Base-by-base conservation (phyloP, 768 basidiomycete genomes). In the Tylopilus balloui region DNA sequence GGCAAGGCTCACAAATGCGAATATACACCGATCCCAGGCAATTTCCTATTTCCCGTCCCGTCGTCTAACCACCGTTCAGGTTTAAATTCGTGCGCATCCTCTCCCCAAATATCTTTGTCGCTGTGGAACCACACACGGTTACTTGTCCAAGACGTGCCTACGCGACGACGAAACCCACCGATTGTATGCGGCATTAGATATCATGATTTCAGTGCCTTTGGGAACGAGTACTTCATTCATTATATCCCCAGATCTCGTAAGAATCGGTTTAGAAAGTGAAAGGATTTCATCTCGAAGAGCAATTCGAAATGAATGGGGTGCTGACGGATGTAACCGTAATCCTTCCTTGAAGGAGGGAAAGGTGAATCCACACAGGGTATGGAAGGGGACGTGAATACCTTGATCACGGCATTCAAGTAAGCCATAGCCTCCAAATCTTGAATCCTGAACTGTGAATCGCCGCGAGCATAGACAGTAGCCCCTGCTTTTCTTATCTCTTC, bases 121-220 rank as follows among this genome's bases (percentile, higher is more conserved):
- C 56, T 56, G 39, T 32, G 25, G 34, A 10, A 19, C 12, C 47
- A 29, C 21, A 4, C 11, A 27, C 8, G 20, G n/a, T 42, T 13
- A 34, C 4, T 11, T n/a, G n/a, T 28, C n/a, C 13, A 27, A 17
- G 27, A 25, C 17, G 7, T n/a, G 13, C 5, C 9, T 1, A 23
- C 14, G 32, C 8, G 17, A 39, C 9, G 11, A 21, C 5, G 37
- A 6, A 19, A 44, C 58, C 31, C 37, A 79, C 82, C 80, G 73
- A 52, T 83, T 78, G 51, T 82, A 82, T 1, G 72, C 77, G n/a
- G 74, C 72, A 23, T 78, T 72, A 4, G 79, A 80, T 6, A 74
- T 55, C 4, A 78, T 65, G 7, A 82, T 61, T 29, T 76, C 75
- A 24, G 71, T 73, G 4, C 78, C 77, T 55, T 75, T 75, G 4